Percentiles rank a stretch among this genome's conserved stretches.
These are phyloP conservation scores for Ascochyta lentis DNA, from an alignment of 2,329 filamentous ascomycete species.

Conservation along the genomic window DNA sequence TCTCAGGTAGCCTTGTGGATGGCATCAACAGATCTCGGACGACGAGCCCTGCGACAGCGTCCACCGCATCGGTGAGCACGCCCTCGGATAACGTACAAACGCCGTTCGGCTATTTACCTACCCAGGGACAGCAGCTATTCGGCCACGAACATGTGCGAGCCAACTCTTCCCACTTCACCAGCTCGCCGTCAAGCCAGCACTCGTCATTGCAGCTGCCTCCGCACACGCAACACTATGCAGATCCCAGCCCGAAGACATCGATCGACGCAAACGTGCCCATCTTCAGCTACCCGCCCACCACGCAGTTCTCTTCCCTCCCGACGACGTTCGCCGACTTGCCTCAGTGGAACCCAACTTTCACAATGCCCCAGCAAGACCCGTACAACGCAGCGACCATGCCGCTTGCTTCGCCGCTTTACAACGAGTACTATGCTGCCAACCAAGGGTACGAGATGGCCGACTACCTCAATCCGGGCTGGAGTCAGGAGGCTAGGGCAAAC, in stretches of 20 bases:
- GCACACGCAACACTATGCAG: conserved; percentile 35
- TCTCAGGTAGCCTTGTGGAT: conserved; percentile 50
- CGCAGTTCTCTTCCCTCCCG: conserved; percentile 43
- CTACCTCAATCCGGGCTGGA: conserved; percentile 67
- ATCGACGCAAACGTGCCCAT: conserved; percentile 38
- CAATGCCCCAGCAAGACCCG: conserved; percentile 41
- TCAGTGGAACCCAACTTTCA: conserved; percentile 47
- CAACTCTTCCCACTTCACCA: conserved; percentile 26
- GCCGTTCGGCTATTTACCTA: conserved; percentile 49
- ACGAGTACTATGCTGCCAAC: conserved; percentile 44
- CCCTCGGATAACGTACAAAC: conserved; percentile 42
- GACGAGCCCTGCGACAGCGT: conserved; percentile 53
- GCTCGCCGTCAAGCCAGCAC: conserved; percentile 29
- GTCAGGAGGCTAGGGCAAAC: conserved; percentile 43
- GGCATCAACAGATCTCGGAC: conserved; percentile 53
- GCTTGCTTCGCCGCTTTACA: conserved; percentile 40
- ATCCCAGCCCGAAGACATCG: conserved; percentile 40
- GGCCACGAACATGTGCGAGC: conserved; percentile 32
- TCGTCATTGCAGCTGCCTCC: conserved; percentile 37
- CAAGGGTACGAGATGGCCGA: conserved; percentile 47
- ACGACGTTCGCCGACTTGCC: conserved; percentile 48
- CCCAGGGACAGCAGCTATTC: conserved; percentile 39
- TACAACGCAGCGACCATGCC: conserved; percentile 35
- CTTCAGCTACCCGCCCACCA: conserved; percentile 37
- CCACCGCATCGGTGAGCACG: conserved; percentile 47